Conservation (phyloP, 495 filamentous ascomycete species). For the Hyaloscypha finlandica region DNA sequence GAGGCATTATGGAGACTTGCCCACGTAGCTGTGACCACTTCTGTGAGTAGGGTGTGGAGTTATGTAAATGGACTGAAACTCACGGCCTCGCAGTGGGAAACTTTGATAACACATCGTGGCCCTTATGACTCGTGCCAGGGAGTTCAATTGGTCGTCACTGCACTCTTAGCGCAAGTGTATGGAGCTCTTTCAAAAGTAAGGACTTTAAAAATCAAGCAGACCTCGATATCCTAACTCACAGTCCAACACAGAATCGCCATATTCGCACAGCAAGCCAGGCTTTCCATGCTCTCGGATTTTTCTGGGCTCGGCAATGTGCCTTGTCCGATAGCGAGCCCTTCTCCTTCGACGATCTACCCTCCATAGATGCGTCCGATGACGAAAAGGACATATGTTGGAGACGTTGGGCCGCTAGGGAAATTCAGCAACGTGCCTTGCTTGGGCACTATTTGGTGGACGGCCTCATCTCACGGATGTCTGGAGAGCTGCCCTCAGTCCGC, state of each 20-base stretch:
- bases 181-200: conserved; percentile 47
- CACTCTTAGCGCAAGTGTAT: conserved; percentile 49
- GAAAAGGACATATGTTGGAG: conserved; percentile 49
- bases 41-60: conserved; percentile 29
- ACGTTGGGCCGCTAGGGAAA: conserved; percentile 47
- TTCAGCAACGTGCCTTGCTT: conserved; percentile 48
- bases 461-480: conserved; percentile 49
- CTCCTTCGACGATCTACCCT: conserved; percentile 30
- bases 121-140: conserved; percentile 49
- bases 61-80: background rate
- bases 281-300: conserved; percentile 50
- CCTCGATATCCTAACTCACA: background rate
- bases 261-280: conserved; percentile 51
- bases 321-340: conserved; percentile 41
- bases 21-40: conserved; percentile 51
- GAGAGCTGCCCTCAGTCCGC: conserved; percentile 43
- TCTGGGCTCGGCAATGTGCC: conserved; percentile 51
- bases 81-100: conserved; percentile 41
- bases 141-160: conserved; percentile 50
- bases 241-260: conserved; percentile 37
- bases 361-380: conserved; percentile 33
- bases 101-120: conserved; percentile 47
- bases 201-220: background rate
- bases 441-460: conserved; percentile 52
- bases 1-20: conserved; percentile 51